A percentile compares a stretch with the other conserved stretches of the same genome.
Conservation (phyloP, 495 filamentous ascomycete genomes). For the Thozetella sp. region DNA sequence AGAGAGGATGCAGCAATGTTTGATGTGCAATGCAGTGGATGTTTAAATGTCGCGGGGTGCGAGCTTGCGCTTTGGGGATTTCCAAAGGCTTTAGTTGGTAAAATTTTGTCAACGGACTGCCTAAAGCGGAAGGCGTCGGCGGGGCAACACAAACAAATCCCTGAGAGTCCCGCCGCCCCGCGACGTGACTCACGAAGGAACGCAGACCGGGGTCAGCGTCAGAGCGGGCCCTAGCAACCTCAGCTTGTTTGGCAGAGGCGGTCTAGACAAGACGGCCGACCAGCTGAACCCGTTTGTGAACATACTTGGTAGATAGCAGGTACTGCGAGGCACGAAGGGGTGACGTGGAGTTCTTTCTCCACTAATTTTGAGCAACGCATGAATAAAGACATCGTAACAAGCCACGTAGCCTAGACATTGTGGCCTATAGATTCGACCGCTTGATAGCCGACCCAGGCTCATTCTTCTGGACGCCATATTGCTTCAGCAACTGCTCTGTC, state of each 20-base stretch:
- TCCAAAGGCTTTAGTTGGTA: neutral
- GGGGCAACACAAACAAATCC: constrained; percentile 20
- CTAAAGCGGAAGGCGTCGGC: constrained; percentile 17
- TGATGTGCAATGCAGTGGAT: neutral
- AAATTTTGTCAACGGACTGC: constrained; percentile 29
- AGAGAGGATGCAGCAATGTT: neutral
- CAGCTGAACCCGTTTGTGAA: neutral
- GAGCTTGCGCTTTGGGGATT: neutral
- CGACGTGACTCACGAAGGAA: neutral
- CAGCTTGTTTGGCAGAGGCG: neutral
- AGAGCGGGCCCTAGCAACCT: neutral
- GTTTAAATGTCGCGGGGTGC: neutral
- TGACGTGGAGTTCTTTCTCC: neutral
- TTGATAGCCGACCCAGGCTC: constrained; percentile 54
- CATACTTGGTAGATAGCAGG: neutral
- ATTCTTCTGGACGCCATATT: constrained; percentile 53
- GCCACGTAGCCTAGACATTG: neutral
- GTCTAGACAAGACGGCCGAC: neutral
- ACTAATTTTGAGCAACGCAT: neutral
- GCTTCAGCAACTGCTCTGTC: constrained; percentile 65
- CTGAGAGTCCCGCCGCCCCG: neutral
- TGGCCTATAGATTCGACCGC: constrained; percentile 44
- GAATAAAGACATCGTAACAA: neutral
- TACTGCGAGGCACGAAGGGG: neutral
- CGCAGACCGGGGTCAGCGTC: neutral